Evolutionary conservation across 176 grass and related monocot genomes (phyloP).

Genomic region (Panicum miliaceum): DNA sequence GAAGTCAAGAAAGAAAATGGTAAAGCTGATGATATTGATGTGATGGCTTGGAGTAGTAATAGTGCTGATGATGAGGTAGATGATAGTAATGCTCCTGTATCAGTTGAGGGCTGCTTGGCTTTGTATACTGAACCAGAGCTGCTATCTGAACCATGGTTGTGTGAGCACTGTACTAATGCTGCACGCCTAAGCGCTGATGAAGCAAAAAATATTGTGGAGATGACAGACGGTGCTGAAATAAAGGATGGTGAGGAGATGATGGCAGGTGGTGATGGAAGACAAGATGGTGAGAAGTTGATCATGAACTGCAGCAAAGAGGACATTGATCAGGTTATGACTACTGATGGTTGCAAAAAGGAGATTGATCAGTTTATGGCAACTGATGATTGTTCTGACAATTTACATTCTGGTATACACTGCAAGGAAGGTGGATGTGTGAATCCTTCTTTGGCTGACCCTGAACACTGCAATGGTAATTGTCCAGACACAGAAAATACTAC

Average conservation of each 20-base stretch:
- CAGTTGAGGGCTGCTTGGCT: constrained; percentile 79
- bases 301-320: constrained; percentile 41
- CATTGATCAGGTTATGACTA: constrained; percentile 56
- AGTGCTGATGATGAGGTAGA: constrained; percentile 80
- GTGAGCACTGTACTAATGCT: constrained; percentile 54
- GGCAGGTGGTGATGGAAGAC: constrained; percentile 35
- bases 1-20: constrained; percentile 59
- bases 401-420: constrained; percentile 30
- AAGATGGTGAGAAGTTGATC: constrained; percentile 34
- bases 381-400: constrained; percentile 45
- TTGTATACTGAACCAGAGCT: constrained; percentile 85
- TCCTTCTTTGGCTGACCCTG: constrained; percentile 45
- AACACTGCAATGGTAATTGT: constrained; percentile 34
- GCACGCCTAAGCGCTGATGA: constrained; percentile 4
- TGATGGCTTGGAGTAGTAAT: constrained; percentile 73
- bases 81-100: constrained; percentile 67
- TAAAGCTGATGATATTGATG: constrained; percentile 64
- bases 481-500: constrained; percentile 30
- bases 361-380: constrained; percentile 56
- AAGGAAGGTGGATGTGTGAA: constrained; percentile 29
- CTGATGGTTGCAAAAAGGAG: constrained; percentile 50
- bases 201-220: constrained; percentile 30
- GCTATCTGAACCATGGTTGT: constrained; percentile 74
- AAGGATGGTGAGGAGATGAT: constrained; percentile 51
- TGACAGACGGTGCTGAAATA: constrained; percentile 38